Percentiles rank a stretch among this genome's conserved stretches.
Conservation (phyloP, 495 filamentous ascomycete genomes). For the Tuber borchii region DNA sequence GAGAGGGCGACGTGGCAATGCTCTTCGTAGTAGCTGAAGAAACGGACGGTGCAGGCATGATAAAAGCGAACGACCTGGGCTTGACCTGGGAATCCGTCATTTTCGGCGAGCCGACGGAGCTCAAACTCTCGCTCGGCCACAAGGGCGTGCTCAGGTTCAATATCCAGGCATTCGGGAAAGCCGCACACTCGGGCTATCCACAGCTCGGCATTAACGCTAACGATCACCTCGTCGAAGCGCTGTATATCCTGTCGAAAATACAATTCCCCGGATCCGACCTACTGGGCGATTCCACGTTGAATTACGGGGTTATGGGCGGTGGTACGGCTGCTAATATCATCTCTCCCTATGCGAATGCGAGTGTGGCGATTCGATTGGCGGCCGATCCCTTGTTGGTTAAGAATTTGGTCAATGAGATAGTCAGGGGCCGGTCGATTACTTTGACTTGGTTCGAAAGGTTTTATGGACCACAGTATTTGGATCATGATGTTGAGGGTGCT, state of each 20-base stretch:
- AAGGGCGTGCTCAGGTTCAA: slow-evolving; percentile 66
- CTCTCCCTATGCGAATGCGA: slow-evolving; percentile 60
- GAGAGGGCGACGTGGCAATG: slow-evolving; percentile 53
- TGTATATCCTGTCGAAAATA: slow-evolving; percentile 55
- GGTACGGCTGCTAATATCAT: slow-evolving; percentile 88
- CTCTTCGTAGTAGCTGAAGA: slow-evolving; percentile 90
- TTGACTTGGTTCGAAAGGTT: slow-evolving; percentile 50
- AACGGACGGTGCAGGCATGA: slow-evolving; percentile 73
- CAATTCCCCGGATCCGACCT: slow-evolving; percentile 64
- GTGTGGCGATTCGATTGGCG: slow-evolving; percentile 64
- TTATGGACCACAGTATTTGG: slow-evolving; percentile 67
- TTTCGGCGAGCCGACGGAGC: slow-evolving; percentile 87
- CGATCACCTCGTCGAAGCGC: slow-evolving; percentile 60
- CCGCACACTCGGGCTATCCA: slow-evolving; percentile 84
- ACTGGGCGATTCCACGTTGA: slow-evolving; percentile 78
- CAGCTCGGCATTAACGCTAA: slow-evolving; percentile 73
- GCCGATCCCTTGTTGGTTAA: slow-evolving; percentile 52
- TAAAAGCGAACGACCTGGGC: slow-evolving; percentile 51
- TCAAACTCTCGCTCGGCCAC: slow-evolving; percentile 77
- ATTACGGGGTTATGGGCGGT: slow-evolving; percentile 67
- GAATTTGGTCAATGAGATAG: slow-evolving; percentile 51
- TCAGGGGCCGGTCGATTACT: slow-evolving; percentile 53
- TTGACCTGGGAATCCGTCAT: slow-evolving; percentile 60
- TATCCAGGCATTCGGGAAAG: slow-evolving; percentile 62
- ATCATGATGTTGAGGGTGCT: slow-evolving; percentile 67